Conservation (phyloP, 345 rosid species). For the Salix viminalis region DNA sequence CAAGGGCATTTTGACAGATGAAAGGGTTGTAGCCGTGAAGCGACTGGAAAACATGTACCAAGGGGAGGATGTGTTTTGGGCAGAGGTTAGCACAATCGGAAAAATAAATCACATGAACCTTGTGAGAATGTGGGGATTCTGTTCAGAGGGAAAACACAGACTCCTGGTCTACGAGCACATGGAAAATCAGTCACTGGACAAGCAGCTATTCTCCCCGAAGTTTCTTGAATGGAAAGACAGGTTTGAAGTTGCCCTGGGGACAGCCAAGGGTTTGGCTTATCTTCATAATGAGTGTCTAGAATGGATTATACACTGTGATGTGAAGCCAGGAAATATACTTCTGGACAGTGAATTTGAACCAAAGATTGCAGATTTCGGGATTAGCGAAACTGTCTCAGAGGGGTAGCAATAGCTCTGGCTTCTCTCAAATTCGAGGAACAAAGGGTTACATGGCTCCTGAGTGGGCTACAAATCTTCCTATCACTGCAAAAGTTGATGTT, state of each 20-base stretch:
- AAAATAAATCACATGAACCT: conserved; percentile 10
- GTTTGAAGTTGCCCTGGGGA: background rate
- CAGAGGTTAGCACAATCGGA: background rate
- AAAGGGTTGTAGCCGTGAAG: conserved; percentile 1
- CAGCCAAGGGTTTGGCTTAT: conserved; percentile 10
- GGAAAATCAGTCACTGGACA: background rate
- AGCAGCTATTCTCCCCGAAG: background rate
- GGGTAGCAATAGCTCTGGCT: background rate
- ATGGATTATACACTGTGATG: conserved; percentile 17
- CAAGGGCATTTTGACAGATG: conserved; percentile 3
- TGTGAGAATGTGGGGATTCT: conserved; percentile 9
- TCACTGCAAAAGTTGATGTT: conserved; percentile 17
- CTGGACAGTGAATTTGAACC: background rate
- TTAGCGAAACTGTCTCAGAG: conserved; percentile 1
- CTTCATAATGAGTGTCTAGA: conserved; percentile 16
- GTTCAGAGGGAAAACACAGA: conserved; percentile 13
- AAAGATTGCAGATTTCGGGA: conserved; percentile 13
- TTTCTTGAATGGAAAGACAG: background rate
- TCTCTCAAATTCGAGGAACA: background rate
- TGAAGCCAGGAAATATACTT: conserved; percentile 14
- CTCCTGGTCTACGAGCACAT: background rate
- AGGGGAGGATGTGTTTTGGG: background rate
- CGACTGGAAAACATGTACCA: background rate
- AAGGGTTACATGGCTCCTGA: background rate
- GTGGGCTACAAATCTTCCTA: conserved; percentile 6